These are phyloP conservation scores for Candida dendrica DNA, from an alignment of 805 yeast genomes.

Conservation along the genomic window DNA sequence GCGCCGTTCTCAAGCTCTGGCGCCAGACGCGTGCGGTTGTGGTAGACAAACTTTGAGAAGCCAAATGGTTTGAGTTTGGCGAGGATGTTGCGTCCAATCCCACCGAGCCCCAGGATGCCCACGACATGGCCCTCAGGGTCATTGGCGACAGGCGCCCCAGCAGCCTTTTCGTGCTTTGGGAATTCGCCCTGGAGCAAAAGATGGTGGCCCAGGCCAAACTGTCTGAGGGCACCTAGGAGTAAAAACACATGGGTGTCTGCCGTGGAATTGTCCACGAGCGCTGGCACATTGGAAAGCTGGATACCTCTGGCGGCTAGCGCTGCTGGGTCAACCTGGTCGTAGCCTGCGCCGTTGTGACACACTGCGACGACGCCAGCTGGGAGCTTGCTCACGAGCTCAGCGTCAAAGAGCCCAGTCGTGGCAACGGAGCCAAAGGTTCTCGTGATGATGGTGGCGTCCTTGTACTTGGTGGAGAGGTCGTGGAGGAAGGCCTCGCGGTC, in stretches of 20 bases:
- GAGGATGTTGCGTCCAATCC: constrained; percentile 78
- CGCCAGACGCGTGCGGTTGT: constrained; percentile 58
- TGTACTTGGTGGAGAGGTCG: constrained; percentile 25
- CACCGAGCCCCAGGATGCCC: constrained; percentile 85
- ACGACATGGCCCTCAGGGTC: constrained; percentile 72
- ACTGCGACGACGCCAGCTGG: constrained; percentile 48
- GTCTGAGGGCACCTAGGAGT: constrained; percentile 56
- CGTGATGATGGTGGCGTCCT: constrained; percentile 28
- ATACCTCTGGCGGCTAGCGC: constrained; percentile 44
- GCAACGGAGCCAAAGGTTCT: constrained; percentile 48
- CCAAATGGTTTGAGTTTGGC: constrained; percentile 73
- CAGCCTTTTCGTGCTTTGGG: constrained; percentile 44
- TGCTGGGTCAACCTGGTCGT: constrained; percentile 60
- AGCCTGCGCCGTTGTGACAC: constrained; percentile 68
- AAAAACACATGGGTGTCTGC: constrained; percentile 65
- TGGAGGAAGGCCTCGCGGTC: constrained; percentile 29
- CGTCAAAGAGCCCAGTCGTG: constrained; percentile 60
- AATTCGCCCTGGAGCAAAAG: constrained; percentile 54
- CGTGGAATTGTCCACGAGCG: constrained; percentile 61
- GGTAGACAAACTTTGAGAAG: constrained; percentile 59
- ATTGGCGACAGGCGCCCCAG: constrained; percentile 58
- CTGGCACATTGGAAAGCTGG: constrained; percentile 64
- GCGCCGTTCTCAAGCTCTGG: constrained; percentile 61
- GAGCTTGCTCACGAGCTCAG: constrained; percentile 45
- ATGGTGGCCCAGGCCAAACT: constrained; percentile 55